Evolutionary conservation across 768 basidiomycete genomes (phyloP), one percentile per base, ranked within the genome.

Genomic region (Coprinopsis marcescibilis): DNA sequence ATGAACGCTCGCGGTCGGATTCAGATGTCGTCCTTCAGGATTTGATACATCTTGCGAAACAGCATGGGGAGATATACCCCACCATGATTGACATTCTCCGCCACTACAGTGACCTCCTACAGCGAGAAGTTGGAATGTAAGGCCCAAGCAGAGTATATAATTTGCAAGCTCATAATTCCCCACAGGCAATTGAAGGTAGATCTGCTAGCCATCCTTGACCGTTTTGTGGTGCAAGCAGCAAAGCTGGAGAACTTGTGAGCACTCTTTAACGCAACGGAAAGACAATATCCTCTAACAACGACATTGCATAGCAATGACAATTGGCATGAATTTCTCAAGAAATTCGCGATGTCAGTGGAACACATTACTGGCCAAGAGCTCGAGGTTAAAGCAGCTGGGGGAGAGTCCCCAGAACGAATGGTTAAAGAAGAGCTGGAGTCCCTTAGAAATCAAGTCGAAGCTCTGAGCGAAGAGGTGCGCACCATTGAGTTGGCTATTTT

Each of bases 311-410:
- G 88, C 51, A 80, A 83, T 49, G 76, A 78, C 21, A 74, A 70
- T 46, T 89, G 86, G 88, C 65, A 70, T 17, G 49, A 64, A 2
- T 80, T 85, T 56, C 62, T 89, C 53, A 78, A 78, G 45, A 67
- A 67, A 2, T 83, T 88, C 57, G 61, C 79, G 2, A 57, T 65
- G 2, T 81, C 83, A 1, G 76, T 88, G 4, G 73, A 82, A 57
- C 72, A 76, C 50, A 75, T 89, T 45, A 86, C 83, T 5, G 81
- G 84, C 0, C 73, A 79, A 57, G 72, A 73, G 41, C 62, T 85
- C 15, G 71, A 81, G n/a, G 70, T 83, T 2, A 73, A 68, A 39
- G 60, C 70, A 13, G 64, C 65, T 0, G 66, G 67, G 1, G 66
- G 67, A 15, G 63, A 57, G 24, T 66, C 53, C 23, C 55, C 68